A percentile compares a stretch with the other conserved stretches of the same genome.
These are phyloP conservation scores for Telfairia occidentalis DNA, from an alignment of 331 rosid genomes.

Conservation along the genomic window DNA sequence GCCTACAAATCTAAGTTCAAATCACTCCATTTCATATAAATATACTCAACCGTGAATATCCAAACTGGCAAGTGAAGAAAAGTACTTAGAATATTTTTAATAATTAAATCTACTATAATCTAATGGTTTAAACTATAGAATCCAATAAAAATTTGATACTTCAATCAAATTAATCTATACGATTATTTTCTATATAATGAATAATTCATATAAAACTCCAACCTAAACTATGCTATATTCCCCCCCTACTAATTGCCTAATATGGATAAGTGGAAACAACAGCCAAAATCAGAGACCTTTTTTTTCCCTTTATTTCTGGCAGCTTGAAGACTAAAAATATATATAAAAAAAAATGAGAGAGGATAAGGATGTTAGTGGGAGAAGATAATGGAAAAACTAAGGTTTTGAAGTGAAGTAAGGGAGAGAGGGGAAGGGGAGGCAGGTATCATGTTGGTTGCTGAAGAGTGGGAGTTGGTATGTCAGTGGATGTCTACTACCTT, in stretches of 20 bases:
- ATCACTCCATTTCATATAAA: background rate
- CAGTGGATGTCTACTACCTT: constrained; percentile 9
- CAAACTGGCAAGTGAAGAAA: background rate
- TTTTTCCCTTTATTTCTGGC: background rate
- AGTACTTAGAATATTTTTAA: background rate
- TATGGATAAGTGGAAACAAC: background rate
- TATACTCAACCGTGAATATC: background rate
- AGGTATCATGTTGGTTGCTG: constrained; percentile 12
- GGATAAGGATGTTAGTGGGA: constrained; percentile 3
- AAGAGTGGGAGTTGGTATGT: constrained; percentile 13
- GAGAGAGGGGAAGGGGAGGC: background rate
- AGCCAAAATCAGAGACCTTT: background rate
- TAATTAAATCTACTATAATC: background rate
- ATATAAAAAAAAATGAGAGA: background rate
- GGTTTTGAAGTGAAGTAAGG: background rate
- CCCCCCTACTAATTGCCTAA: background rate
- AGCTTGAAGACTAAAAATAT: background rate
- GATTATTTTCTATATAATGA: background rate
- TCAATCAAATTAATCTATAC: background rate
- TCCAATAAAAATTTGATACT: no score
- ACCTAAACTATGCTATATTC: constrained; percentile 5
- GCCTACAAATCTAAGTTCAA: background rate
- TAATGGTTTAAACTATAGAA: no score
- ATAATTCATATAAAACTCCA: background rate
- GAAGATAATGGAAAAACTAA: constrained; percentile 8